Base-by-base conservation (phyloP, 225 moss, liverwort and hornwort genomes). In the Lunularia cruciata region DNA sequence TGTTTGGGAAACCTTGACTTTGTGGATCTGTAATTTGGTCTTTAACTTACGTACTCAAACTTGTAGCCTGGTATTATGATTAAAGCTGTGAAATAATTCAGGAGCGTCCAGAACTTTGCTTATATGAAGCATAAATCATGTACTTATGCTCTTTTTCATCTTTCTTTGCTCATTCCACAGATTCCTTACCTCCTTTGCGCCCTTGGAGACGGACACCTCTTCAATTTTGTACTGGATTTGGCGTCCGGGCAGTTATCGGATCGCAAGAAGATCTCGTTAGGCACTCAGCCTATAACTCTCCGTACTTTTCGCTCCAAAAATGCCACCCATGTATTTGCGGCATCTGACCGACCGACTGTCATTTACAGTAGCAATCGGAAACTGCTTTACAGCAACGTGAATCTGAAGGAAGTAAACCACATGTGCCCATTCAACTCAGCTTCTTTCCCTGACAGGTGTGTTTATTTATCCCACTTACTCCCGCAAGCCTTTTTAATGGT, bases 371-470 rank as follows among this genome's bases (percentile, higher is more conserved):
- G 92, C 87, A 96, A 96, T 63, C 87, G 90, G 35, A 92, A 96
- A 74, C 89, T 96, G 46, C 83, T 96, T 65, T 96, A 96, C 63
- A 96, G 92, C 76, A 96, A 96, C 73, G 95, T 96, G 13, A 96
- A 96, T 65, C 43, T 96, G 77, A 96, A 92, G 80, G 95, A 96
- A 85, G 95, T 96, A 65, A 96, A 92, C 66, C 92, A 96, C 65
- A 92, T 96, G 95, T 96, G 95, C 72, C 95, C 92, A 3, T 96
- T 96, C 75, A 96, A 96, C 83, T 96, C 95, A 28, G 92, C 95
- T 71, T 92, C 95, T 72, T 96, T 96, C 78, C 92, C 95, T 39
- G 92, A 96, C 76, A 96, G 95, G 95, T 96, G 70, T 36, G 22
- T 72, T 56, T 65, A 47, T 25, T 61, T 13, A n/a, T n/a, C n/a